These are phyloP conservation scores for Panellus pusillus DNA, from an alignment of 768 basidiomycete species.

Conservation along the genomic window DNA sequence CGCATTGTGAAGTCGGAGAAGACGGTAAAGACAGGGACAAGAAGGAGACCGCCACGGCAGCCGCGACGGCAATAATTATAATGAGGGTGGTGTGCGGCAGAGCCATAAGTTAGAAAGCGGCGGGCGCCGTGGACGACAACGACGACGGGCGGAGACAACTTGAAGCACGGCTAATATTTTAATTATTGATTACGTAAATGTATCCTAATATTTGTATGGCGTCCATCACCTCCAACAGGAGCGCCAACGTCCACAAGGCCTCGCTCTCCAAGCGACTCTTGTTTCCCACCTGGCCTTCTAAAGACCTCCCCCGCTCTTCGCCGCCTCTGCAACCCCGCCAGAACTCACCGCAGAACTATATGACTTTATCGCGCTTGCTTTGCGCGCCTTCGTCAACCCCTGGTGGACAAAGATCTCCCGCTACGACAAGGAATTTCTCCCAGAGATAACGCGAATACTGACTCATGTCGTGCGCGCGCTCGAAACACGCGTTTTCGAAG, in stretches of 20 bases:
- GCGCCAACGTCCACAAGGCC: constrained; percentile 27
- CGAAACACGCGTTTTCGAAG: constrained; percentile 52
- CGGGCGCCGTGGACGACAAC: neutral
- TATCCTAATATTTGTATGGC: neutral
- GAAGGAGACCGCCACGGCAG: constrained; percentile 39
- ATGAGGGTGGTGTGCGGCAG: constrained; percentile 42
- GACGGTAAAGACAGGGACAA: constrained; percentile 38
- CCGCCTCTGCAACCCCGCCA: constrained; percentile 39
- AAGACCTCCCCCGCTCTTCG: constrained; percentile 56
- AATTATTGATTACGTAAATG: too few relatives aligned
- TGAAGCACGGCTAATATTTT: too few relatives aligned
- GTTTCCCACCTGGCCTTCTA: constrained; percentile 52
- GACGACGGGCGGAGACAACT: neutral
- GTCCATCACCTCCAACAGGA: constrained; percentile 25
- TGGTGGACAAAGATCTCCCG: constrained; percentile 87
- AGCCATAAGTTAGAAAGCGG: constrained; percentile 13
- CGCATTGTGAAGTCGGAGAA: constrained; percentile 33
- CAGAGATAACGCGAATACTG: constrained; percentile 63
- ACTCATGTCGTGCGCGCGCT: constrained; percentile 57
- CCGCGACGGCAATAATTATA: constrained; percentile 46
- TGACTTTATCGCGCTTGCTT: constrained; percentile 75
- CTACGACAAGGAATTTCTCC: constrained; percentile 81
- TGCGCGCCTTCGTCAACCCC: constrained; percentile 76
- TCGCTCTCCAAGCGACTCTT: constrained; percentile 59
- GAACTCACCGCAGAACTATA: constrained; percentile 72